Percentiles rank a stretch among this genome's conserved stretches.
Evolutionary conservation across 495 filamentous ascomycete species (phyloP).

Genomic region (Chaetomidium leptoderma): DNA sequence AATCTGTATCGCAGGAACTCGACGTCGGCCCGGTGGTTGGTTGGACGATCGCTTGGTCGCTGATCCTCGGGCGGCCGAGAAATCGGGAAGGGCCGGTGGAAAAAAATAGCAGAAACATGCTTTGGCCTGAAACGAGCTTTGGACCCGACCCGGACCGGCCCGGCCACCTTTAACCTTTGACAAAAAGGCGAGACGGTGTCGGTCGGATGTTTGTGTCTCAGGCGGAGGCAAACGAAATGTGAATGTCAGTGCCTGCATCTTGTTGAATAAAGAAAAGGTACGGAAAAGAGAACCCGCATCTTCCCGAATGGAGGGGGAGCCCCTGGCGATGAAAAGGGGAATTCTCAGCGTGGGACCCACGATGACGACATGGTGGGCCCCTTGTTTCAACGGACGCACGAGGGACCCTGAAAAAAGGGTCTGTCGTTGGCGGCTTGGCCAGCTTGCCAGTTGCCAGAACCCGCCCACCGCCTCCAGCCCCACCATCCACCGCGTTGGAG

Average conservation of each 20-base stretch:
- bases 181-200: not conserved
- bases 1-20: too few relatives aligned
- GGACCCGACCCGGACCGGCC: not conserved
- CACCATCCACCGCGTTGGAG: too few relatives aligned
- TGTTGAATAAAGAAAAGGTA: too few relatives aligned
- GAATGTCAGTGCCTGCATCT: too few relatives aligned
- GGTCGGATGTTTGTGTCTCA: too few relatives aligned
- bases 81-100: not conserved
- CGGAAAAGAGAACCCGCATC: not conserved
- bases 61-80: not conserved
- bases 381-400: too few relatives aligned
- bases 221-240: too few relatives aligned
- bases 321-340: too few relatives aligned
- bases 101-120: not conserved
- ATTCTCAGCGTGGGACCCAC: not conserved
- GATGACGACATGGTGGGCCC: constrained; percentile 1
- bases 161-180: not conserved
- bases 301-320: not conserved
- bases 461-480: too few relatives aligned
- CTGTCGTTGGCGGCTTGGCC: not conserved
- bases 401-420: constrained; percentile 9
- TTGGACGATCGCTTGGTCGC: not conserved
- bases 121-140: not conserved
- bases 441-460: not conserved
- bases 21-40: too few relatives aligned